Evolutionary conservation across 805 yeast genomes (phyloP).

Genomic region (Yarrowia bubula): DNA sequence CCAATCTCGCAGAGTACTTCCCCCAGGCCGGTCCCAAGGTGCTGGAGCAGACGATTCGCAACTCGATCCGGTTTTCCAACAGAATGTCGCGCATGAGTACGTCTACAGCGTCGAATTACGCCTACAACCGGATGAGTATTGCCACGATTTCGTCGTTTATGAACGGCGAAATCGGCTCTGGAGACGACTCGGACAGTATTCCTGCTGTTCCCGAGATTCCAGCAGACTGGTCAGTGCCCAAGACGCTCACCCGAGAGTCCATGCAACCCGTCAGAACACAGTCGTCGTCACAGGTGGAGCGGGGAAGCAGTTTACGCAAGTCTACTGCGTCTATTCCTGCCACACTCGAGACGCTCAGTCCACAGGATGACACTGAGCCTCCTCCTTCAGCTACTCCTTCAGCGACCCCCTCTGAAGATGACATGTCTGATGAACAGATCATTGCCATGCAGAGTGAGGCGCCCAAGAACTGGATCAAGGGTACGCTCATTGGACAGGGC

Average conservation of each 20-base stretch:
- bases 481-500: constrained; percentile 91
- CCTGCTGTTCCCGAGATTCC: constrained; percentile 33
- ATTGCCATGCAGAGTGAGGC: constrained; percentile 21
- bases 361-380: background rate
- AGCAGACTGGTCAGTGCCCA: background rate
- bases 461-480: constrained; percentile 86
- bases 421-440: constrained; percentile 15
- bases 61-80: constrained; percentile 76
- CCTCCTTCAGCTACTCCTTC: background rate
- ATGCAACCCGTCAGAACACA: constrained; percentile 17
- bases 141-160: constrained; percentile 36
- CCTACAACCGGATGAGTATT: constrained; percentile 35
- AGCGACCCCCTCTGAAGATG: constrained; percentile 7
- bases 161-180: constrained; percentile 27
- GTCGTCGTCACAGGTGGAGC: constrained; percentile 16
- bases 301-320: background rate
- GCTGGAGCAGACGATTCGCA: constrained; percentile 75
- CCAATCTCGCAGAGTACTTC: constrained; percentile 85
- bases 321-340: constrained; percentile 1
- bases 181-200: constrained; percentile 31
- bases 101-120: constrained; percentile 31
- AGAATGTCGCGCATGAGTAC: constrained; percentile 48
- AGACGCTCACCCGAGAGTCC: background rate
- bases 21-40: constrained; percentile 75
- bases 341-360: constrained; percentile 1